Evolutionary conservation across 768 basidiomycete species (phyloP), one percentile per base, ranked within the genome.

Genomic region (Galerina marginata): DNA sequence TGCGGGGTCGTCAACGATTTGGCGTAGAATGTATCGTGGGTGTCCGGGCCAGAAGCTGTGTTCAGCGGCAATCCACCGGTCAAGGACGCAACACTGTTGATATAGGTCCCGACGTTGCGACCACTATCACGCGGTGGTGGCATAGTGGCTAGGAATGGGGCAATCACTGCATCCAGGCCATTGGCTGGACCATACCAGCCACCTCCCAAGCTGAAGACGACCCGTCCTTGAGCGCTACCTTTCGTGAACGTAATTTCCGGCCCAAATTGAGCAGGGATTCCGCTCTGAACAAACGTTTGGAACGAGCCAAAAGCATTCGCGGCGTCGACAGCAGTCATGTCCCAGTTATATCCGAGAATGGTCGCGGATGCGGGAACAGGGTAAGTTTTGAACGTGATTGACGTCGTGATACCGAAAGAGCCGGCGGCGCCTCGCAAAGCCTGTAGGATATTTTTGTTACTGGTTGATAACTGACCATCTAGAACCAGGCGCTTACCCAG

Each of bases 11-110:
- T 76, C 16, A 81, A 60, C 7, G 74, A 76, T 59, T 79, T 79
- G 2, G 72, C 73, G 52, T 79, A 80, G 66, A 81, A 79, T 0
- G 78, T 81, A 64, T 78, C 78, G 70, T 69, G 79, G 16, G 56
- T 63, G 2, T 48, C 62, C 65, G 25, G 77, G 71, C 3, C 71
- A 67, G 5, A 43, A 9, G 58, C 64, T 11, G 68, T 69, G 58
- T 62, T 65, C 47, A 71, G 57, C 16, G 54, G 68, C 4, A 67
- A 62, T 7, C 56, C 58, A 12, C 71, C 71, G 4, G 67, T 71
- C 1, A 77, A 57, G 12, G 67, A 58, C 6, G 63, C 56, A 0
- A 76, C 69, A 44, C 69, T 74, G 52, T 71, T 67, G 45, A 77
- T 72, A 58, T 76, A 79, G 15, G 64, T 63, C 6, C 71, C 71